These are phyloP conservation scores for Filosporella fistucella DNA, from an alignment of 495 filamentous ascomycete genomes.

Conservation along the genomic window DNA sequence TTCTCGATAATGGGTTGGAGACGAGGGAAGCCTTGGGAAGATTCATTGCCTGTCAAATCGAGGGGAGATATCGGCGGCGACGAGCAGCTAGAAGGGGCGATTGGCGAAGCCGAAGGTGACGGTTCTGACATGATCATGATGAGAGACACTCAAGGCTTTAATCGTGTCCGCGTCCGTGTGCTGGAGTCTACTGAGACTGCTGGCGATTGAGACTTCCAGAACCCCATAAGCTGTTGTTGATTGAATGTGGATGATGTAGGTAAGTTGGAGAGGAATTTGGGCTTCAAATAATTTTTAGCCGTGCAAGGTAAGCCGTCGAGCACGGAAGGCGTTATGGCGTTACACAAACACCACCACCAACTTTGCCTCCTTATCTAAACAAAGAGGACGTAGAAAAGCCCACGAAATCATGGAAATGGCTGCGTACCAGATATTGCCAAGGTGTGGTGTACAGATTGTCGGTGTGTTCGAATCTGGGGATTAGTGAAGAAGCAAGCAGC, in stretches of 20 bases:
- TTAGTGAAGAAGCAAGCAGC: too few species aligned
- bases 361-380: too few species aligned
- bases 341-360: not conserved
- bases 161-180: constrained; percentile 10
- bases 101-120: not conserved
- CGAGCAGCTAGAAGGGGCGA: not conserved
- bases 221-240: constrained; percentile 11
- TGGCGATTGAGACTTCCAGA: constrained; percentile 2
- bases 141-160: not conserved
- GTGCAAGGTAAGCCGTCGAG: not conserved
- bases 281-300: not conserved
- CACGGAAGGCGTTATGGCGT: not conserved
- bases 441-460: too few species aligned
- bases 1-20: constrained; percentile 23
- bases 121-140: constrained; percentile 4
- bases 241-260: not conserved
- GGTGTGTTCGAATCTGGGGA: too few species aligned
- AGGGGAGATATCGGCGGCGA: constrained; percentile 8
- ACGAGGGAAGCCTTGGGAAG: constrained; percentile 4
- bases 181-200: constrained; percentile 10
- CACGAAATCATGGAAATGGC: too few species aligned
- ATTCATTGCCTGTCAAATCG: constrained; percentile 2
- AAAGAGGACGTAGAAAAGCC: too few species aligned
- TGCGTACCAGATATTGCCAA: too few species aligned
- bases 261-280: not conserved